Conservation (phyloP, 2,329 filamentous ascomycete species). For the Boeremia lycopersici region DNA sequence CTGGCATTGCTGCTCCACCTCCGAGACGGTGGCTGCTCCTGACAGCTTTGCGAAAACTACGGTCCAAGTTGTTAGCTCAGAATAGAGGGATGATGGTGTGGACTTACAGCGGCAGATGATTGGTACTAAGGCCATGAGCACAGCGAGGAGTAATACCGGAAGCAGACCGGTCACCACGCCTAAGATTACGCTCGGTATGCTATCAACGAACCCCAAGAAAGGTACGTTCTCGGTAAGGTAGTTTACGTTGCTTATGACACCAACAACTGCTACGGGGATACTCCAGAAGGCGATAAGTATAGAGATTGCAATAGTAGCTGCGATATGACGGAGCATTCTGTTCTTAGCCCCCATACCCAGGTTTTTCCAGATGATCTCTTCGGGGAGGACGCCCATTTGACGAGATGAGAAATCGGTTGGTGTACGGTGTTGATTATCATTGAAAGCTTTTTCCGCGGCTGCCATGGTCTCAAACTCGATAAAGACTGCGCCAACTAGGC, state of each 20-base stretch:
- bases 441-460: conserved; percentile 84
- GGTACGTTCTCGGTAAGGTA: background rate
- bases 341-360: conserved; percentile 62
- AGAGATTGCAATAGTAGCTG: conserved; percentile 77
- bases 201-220: background rate
- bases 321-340: conserved; percentile 64
- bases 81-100: background rate
- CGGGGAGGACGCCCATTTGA: conserved; percentile 81
- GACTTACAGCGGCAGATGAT: background rate
- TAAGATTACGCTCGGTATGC: background rate
- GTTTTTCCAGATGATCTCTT: conserved; percentile 83
- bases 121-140: background rate
- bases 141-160: background rate
- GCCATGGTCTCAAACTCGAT: conserved; percentile 85
- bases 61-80: background rate
- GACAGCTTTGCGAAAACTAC: background rate
- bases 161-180: background rate
- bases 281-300: conserved; percentile 88
- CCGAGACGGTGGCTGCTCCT: background rate
- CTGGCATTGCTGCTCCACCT: background rate
- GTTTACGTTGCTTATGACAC: background rate
- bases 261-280: conserved; percentile 68
- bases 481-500: conserved; percentile 71
- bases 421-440: conserved; percentile 53
- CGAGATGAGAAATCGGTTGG: conserved; percentile 79